These are phyloP conservation scores for Fusarium abutilonis DNA, from an alignment of 2,329 filamentous ascomycete species.

Conservation along the genomic window DNA sequence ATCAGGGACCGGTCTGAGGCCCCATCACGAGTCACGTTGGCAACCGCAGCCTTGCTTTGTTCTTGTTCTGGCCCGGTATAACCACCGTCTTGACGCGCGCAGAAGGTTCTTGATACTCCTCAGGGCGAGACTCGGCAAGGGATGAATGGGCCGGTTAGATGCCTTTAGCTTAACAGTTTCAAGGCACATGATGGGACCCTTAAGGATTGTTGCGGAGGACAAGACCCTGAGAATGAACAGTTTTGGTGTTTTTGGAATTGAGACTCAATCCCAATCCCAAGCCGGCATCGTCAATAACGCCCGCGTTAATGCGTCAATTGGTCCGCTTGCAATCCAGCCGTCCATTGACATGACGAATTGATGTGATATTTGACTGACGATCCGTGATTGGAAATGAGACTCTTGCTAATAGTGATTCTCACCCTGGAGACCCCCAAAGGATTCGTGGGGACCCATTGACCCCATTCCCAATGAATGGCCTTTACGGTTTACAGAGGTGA, in stretches of 20 bases:
- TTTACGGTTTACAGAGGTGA: constrained; percentile 30
- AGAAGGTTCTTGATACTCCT: constrained; percentile 17
- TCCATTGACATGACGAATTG: constrained; percentile 30
- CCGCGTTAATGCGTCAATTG: constrained; percentile 26
- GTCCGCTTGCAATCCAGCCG: constrained; percentile 33
- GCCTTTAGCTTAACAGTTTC: constrained; percentile 16
- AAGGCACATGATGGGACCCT: constrained; percentile 36
- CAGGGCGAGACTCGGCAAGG: constrained; percentile 15
- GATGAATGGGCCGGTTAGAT: constrained; percentile 28
- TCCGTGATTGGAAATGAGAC: constrained; percentile 37
- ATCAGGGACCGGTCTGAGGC: constrained; percentile 38
- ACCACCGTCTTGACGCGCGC: constrained; percentile 37
- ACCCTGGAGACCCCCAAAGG: constrained; percentile 24
- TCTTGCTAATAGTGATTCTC: constrained; percentile 30
- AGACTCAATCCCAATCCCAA: constrained; percentile 29
- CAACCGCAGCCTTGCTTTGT: constrained; percentile 37
- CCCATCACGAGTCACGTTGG: constrained; percentile 43
- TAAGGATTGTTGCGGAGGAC: constrained; percentile 18
- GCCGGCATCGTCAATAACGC: constrained; percentile 18
- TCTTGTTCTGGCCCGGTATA: constrained; percentile 38
- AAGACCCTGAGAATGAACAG: constrained; percentile 16
- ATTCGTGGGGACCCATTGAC: constrained; percentile 29
- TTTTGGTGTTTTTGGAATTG: constrained; percentile 22
- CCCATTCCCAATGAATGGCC: constrained; percentile 25
- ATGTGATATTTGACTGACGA: constrained; percentile 28